Conservation (phyloP, 306 rosid genomes). For the Boehmeria nivea region DNA sequence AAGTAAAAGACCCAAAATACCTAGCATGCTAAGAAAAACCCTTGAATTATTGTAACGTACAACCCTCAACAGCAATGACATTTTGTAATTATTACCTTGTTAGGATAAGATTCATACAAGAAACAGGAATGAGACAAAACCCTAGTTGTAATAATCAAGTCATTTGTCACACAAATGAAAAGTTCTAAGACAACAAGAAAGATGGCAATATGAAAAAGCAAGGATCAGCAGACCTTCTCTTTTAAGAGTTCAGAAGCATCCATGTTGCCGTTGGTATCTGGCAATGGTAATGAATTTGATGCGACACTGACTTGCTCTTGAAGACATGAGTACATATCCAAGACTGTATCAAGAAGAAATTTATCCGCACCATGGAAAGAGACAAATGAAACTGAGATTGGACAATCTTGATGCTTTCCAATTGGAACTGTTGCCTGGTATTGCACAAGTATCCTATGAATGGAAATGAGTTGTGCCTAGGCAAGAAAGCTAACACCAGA, state of each 20-base stretch:
- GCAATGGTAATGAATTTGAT: constrained; percentile 32
- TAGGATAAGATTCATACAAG: too few relatives aligned
- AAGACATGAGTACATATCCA: constrained; percentile 63
- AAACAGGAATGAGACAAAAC: too few relatives aligned
- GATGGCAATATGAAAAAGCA: constrained; percentile 2
- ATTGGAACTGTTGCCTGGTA: constrained; percentile 70
- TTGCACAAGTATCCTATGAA: constrained; percentile 8
- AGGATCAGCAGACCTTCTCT: constrained; percentile 59
- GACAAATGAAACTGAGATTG: constrained; percentile 65
- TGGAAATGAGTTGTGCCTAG: constrained; percentile 1
- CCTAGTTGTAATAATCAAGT: too few relatives aligned
- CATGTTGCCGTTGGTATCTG: constrained; percentile 50
- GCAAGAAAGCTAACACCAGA: constrained; percentile 8
- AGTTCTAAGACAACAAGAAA: neutral
- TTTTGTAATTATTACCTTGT: too few relatives aligned
- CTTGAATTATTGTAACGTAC: too few relatives aligned
- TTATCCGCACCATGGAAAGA: constrained; percentile 70
- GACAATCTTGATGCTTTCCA: constrained; percentile 51
- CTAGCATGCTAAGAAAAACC: too few relatives aligned
- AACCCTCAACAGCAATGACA: too few relatives aligned
- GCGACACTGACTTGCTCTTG: constrained; percentile 50
- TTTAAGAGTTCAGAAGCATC: constrained; percentile 77
- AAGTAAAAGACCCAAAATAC: too few relatives aligned
- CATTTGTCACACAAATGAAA: neutral
- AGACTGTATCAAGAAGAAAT: constrained; percentile 77